Conservation (phyloP, 306 rosid species). For the Glycine latifolia region DNA sequence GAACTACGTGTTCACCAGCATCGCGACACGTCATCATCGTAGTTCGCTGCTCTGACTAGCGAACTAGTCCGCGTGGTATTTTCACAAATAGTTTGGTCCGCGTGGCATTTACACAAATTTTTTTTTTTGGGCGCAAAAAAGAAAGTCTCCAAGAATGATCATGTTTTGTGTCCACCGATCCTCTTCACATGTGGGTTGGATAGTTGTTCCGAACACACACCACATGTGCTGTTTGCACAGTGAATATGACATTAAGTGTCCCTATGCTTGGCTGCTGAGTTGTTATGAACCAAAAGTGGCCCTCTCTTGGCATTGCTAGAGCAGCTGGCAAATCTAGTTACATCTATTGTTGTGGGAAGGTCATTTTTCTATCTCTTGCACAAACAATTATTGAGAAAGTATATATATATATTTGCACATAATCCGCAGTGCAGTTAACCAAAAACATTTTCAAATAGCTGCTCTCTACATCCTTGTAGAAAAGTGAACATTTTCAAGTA, state of each 20-base stretch:
- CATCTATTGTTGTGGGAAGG: background rate
- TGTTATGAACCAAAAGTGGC: constrained; percentile 38
- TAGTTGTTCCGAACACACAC: constrained; percentile 20
- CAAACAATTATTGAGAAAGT: background rate
- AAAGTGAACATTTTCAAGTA: no score
- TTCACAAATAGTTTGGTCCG: no score
- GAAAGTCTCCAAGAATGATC: background rate
- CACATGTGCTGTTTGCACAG: constrained; percentile 44
- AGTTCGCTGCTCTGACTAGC: no score
- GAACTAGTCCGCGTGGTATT: no score
- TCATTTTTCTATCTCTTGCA: background rate
- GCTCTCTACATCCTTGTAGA: no score
- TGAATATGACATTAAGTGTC: constrained; percentile 9
- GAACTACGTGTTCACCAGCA: no score
- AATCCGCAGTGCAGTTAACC: no score
- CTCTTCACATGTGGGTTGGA: constrained; percentile 25
- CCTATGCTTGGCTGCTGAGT: constrained; percentile 34
- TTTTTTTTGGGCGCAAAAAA: no score
- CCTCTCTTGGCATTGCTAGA: background rate
- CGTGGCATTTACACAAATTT: no score
- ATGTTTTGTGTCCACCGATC: constrained; percentile 15
- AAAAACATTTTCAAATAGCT: no score
- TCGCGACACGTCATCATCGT: no score
- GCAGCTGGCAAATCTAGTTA: background rate
- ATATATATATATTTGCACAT: no score